Base-by-base conservation (phyloP, 768 basidiomycete species). In the Suillus ampliporus region DNA sequence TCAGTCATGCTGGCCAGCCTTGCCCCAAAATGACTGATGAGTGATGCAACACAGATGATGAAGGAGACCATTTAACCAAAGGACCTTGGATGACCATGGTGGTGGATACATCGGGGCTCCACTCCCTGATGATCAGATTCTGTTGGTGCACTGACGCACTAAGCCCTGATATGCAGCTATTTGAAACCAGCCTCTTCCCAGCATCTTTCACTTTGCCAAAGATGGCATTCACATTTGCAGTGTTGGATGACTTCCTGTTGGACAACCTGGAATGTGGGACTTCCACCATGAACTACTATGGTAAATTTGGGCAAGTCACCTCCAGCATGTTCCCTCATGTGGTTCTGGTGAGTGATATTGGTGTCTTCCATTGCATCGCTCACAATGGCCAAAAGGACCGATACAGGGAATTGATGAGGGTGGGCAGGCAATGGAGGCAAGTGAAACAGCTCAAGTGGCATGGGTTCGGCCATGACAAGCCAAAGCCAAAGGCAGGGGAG, bases 1-100 rank as follows among this genome's bases (percentile, higher is more conserved):
- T 69, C 0, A 71, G 74, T 0, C 74, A 76, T 58, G 47, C 62
- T 5, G 71, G 72, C 1, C 7, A 41, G 2, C 62, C 61, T 0
- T 73, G 71, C 56, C 73, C 70, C 8, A 5, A 2, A 14, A 0
- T 46, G 21, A 46, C 46, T 1, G 13, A 46, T 1, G n/a, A 47
- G 14, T 23, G 23, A 23, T 47, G 8, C 0, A 6, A 34, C 11
- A 13, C 14, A 28, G 14, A 41, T 31, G 15, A 47, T 47, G 46
- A 47, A 47, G 46, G 14, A 15, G 46, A 47, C 14, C 3, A 47
- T 15, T 47, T 47, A 0, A 23, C 46, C 1, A 14, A 47, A 15
- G 46, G 14, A 2, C 23, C 13, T 2, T 47, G 46, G 23, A 26
- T 2, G 5, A 47, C 23, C 2, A 23, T 0, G 0, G 46, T 47